A percentile compares a stretch with the other conserved stretches of the same genome.
Evolutionary conservation across 371 early-diverging fungal species (phyloP).

Genomic region (Lichtheimia hyalospora): DNA sequence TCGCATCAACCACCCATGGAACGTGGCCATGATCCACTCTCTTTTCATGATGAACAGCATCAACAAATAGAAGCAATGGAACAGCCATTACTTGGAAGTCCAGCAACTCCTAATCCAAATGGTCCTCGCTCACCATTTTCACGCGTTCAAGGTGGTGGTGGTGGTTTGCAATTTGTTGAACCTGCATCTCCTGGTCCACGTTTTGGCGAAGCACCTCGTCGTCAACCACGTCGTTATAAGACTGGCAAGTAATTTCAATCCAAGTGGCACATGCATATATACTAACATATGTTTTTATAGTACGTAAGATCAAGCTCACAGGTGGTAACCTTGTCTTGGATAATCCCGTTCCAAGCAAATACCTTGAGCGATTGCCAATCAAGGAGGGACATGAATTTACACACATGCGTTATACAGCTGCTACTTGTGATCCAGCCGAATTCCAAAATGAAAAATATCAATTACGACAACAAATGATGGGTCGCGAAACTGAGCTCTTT

Average conservation of each 20-base stretch:
- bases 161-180: slow-evolving; percentile 18
- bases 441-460: slow-evolving; percentile 74
- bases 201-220: slow-evolving; percentile 54
- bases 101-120: slow-evolving; percentile 3
- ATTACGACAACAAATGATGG: slow-evolving; percentile 76
- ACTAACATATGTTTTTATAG: slow-evolving; percentile 17
- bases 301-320: slow-evolving; percentile 63
- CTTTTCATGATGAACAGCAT: slow-evolving; percentile 12
- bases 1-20: slow-evolving; percentile 15
- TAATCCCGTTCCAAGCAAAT: slow-evolving; percentile 70
- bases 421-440: slow-evolving; percentile 84
- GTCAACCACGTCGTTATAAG: slow-evolving; percentile 62
- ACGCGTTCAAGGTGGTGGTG: slow-evolving; percentile 14
- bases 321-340: slow-evolving; percentile 79
- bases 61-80: slow-evolving; percentile 9
- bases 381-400: slow-evolving; percentile 73
- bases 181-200: slow-evolving; percentile 27
- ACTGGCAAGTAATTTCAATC: slow-evolving; percentile 40
- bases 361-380: slow-evolving; percentile 57
- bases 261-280: not conserved
- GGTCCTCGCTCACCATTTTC: slow-evolving; percentile 14
- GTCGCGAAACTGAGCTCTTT: slow-evolving; percentile 82
- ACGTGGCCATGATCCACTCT: slow-evolving; percentile 13
- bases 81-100: slow-evolving; percentile 21
- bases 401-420: slow-evolving; percentile 86